These are phyloP conservation scores for Blepharisma stoltei DNA, from an alignment of 73 alveolate genomes.

Conservation along the genomic window DNA sequence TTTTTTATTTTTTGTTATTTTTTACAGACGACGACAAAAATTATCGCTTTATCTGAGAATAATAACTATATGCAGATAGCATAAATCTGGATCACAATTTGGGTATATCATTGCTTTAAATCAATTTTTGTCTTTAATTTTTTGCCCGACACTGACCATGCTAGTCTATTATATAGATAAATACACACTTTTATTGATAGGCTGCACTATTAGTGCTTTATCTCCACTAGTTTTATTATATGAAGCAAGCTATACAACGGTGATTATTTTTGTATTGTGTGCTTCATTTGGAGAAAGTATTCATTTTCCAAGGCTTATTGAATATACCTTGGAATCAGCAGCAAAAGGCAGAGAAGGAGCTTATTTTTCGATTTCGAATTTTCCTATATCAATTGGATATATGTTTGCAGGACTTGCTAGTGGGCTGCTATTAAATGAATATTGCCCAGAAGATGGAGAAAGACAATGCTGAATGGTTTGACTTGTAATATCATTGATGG, in stretches of 20 bases:
- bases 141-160: not conserved
- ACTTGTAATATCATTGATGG: not conserved
- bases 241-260: not conserved
- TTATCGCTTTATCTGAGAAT: too few species aligned
- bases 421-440: not conserved
- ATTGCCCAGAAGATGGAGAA: constrained; percentile 14
- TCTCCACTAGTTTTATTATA: not conserved
- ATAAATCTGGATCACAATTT: not conserved
- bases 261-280: not conserved
- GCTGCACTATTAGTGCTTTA: not conserved
- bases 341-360: not conserved
- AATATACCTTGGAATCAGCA: not conserved
- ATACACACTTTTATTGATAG: not conserved
- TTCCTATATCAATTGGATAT: not conserved
- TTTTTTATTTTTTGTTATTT: too few species aligned
- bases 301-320: constrained; percentile 10
- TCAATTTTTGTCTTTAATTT: not conserved
- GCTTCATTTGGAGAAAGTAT: not conserved
- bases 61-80: too few species aligned
- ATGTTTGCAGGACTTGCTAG: not conserved
- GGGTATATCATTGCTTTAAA: not conserved
- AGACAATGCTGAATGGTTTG: constrained; percentile 23
- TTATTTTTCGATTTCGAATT: not conserved
- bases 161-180: not conserved
- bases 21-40: too few species aligned